Base-by-base conservation (phyloP, 148 eudicot species). In the Suaeda aralocaspica region DNA sequence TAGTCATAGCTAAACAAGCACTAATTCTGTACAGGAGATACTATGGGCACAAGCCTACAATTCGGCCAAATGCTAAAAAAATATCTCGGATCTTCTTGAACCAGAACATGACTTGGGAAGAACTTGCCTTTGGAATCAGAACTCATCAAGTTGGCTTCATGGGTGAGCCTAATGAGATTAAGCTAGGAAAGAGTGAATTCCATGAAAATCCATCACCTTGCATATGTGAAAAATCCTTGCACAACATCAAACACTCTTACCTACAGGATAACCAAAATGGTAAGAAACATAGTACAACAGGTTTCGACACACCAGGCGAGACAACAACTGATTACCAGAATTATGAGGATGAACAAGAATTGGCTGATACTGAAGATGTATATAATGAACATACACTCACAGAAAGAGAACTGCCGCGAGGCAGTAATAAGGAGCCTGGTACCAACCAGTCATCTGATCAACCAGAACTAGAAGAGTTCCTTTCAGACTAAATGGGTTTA, bases 11-110 rank as follows among this genome's bases (percentile, higher is more conserved):
- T 63, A 28, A 68, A 59, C 39, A 16, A 42, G 25, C 14, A 33
- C 36, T 28, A 16, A 31, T 55, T 44, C 58, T 25, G 55, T 74
- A 74, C 76, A 91, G 97, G 90, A 82, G 95, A 81, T 92, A 89
- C 79, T 84, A 82, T 53, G 97, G 97, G 48, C 97, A 92, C 78
- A 92, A 87, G 80, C 87, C 85, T 68, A 92, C 95, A 46, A 85
- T 92, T 30, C 95, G 90, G 26, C 97, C 95, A 25, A 92, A 92
- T 76, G 85, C 92, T 29, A 92, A 88, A 76, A 90, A 80, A 52
- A 81, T 91, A 12, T 76, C 68, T 51, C 50, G 42, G 24, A 46
- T 87, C 41, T 87, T 90, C 72, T 24, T 82, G 80, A 75, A 76
- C 71, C 81, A 86, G 24, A 66, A 79, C 10, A 88, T 84, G 84